Base-by-base conservation (phyloP, 2,329 filamentous ascomycete genomes). In the Emmonsia crescens region DNA sequence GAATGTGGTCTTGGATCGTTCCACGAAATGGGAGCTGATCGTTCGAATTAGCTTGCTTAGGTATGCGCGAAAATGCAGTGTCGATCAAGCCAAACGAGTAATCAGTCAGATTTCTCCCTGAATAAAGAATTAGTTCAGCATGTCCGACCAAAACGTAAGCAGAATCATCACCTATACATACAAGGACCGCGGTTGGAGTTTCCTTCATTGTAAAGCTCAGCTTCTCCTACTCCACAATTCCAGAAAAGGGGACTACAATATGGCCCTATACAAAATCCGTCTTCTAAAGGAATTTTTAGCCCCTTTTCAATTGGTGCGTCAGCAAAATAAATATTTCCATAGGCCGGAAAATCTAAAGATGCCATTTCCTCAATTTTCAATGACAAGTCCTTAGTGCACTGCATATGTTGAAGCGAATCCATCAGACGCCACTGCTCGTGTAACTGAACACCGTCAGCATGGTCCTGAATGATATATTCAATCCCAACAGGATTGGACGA, bases 391-490 rank as follows among this genome's bases (percentile, higher is more conserved):
- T 74, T 66, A 3, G 72, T 71, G 54, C 71, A 76, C 2, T 64
- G 63, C 64, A 75, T 73, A 64, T 74, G 70, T 58, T 75, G 67
- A 48, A 65, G 60, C 3, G 66, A 44, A 61, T 68, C 65, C 74
- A 77, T 76, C 5, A 61, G 57, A n/a, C 67, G 68, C 73, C 72
- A 74, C 36, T 59, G 63, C 62, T 73, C 59, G 55, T 73, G 69
- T 61, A 76, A 57, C 27, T 68, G 66, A 57, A 75, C 67, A 36
- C 74, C 74, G 14, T 60, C 56, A 1, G 69, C 70, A 65, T 76
- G 68, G 63, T 75, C 71, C 68, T 75, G 71, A 61, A 77, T 73
- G 33, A 77, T 76, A 58, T 76, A 76, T 64, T 77, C 74, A 10
- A 67, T 68, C 5, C 73, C 70, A 51, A 75, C 68, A 9, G 68